Conservation (phyloP, 2,329 filamentous ascomycete genomes). For the Colletotrichum coccodes region DNA sequence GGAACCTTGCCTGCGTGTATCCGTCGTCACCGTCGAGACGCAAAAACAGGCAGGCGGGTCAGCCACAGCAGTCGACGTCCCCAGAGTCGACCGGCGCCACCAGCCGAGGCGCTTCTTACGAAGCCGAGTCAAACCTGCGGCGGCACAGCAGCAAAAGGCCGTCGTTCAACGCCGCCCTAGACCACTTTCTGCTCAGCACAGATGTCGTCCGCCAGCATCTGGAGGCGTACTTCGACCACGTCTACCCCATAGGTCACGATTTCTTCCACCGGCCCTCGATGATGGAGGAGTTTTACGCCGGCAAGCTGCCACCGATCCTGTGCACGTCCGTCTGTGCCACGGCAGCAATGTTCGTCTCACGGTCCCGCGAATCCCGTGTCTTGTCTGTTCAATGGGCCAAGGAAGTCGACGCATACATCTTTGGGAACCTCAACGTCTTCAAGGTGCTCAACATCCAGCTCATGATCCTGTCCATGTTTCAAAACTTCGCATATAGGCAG, state of each 20-base stretch:
- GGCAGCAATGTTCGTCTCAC: neutral
- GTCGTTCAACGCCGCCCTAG: neutral
- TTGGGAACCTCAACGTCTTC: neutral
- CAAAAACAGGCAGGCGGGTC: neutral
- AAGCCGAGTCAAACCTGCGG: neutral
- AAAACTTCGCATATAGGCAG: conserved; percentile 24
- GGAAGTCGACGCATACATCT: neutral
- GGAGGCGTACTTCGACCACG: conserved; percentile 19
- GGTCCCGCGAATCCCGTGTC: neutral
- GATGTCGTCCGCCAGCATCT: conserved; percentile 24
- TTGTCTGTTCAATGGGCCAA: neutral
- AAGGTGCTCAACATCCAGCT: conserved; percentile 8
- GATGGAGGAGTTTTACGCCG: conserved; percentile 21
- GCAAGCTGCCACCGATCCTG: neutral
- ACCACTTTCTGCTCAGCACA: conserved; percentile 11
- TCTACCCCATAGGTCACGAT: conserved; percentile 16
- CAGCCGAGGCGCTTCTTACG: conserved; percentile 3
- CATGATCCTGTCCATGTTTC: conserved; percentile 17
- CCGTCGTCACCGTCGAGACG: neutral
- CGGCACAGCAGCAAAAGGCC: neutral
- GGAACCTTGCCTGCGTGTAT: conserved; percentile 11
- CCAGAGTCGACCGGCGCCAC: conserved; percentile 3
- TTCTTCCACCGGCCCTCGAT: conserved; percentile 25
- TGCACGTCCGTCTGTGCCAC: neutral
- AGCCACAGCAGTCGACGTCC: neutral